Base-by-base conservation (phyloP, 2,329 filamentous ascomycete species). In the Cryphonectria nitschkei region DNA sequence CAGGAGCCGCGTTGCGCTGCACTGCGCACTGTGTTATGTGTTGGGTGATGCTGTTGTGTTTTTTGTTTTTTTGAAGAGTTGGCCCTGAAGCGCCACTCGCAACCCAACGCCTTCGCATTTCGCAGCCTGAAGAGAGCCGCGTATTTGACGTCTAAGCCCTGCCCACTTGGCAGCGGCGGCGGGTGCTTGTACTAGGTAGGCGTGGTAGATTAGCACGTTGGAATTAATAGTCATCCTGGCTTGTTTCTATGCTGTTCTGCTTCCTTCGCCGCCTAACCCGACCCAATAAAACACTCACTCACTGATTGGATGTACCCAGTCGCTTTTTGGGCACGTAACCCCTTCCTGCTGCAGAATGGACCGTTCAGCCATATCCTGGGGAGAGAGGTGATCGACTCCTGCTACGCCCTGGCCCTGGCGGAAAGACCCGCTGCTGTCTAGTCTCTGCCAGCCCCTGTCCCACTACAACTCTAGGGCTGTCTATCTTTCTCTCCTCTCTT, bases 261-360 rank as follows among this genome's bases (percentile, higher is more conserved):
- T 64, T 65, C 70, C 52, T 39, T 65, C 62, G 58, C 65, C 65
- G 65, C 62, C 29, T 26, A 34, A 62, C 50, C 68, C 70, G 56
- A 43, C 46, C 32, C 34, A 41, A 43, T 8, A 39, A 61, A 61
- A 58, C 2, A 46, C 37, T 39, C 37, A 39, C 26, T 46, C 39
- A n/a, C 60, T 50, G 41, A 65, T 65, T 41, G 43, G 46, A 43
- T 52, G 22, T 32, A 11, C 46, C 32, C 32, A n/a, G 46, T 64
- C 46, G 43, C 37, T 68, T 22, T 56, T 58, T 58, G 34, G 19
- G 32, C 32, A 14, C 32, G 13, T 22, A 39, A 39, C 16, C 19
- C 22, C 19, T 22, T 1, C 13, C 14, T 14, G 16, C 14, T 50
- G 43, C 43, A 29, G 32, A 37, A 34, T 29, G 37, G 56, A 37